Base-by-base conservation (phyloP, 2,329 filamentous ascomycete genomes). In the Exutisphaerella laricina region DNA sequence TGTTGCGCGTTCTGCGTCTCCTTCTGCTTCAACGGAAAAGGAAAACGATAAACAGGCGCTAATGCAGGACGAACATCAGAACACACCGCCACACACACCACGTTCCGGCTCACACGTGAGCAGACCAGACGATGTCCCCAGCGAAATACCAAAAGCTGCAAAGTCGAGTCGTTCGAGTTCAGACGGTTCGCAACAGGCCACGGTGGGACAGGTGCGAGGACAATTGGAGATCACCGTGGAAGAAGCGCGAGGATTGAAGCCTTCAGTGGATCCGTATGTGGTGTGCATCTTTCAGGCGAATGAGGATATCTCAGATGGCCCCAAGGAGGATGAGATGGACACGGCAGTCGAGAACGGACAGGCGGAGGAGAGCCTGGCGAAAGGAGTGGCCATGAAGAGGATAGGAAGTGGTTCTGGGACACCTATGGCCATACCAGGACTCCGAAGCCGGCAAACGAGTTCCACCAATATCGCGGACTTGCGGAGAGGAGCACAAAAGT, bases 231-330 rank as follows among this genome's bases (percentile, higher is more conserved):
- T 98, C 57, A 88, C 86, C 62, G 92, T 98, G 41, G 75, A 82
- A 38, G 88, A 96, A 64, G 92, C 85, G 35, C 78, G 88, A 58
- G 87, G 86, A 7, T 69, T 98, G 39, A 78, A 84, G 48, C 86
- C 82, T 45, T 88, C 88, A 61, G 80, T 82, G 46, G 87, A 96
- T 58, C 92, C 92, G 1, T 98, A 98, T 59, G 87, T 96, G 39
- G 88, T 98, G 8, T 94, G 86, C 46, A 89, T 96, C 18, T 98
- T 97, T 60, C 92, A 98, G 65, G 85, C 88, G 64, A 95, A 90
- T 60, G 92, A 98, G 65, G 84, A 94, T 57, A 95, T 98, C 43
- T 97, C 92, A 1, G 84, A 86, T 43, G 88, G 88, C 2, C 86
- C 89, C 9, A 79, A 82, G 52, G 72, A 70, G 41, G 75, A 79